A percentile compares a stretch with the other conserved stretches of the same genome.
Conservation (phyloP, 192 early-diverging fungal species). For the Hyaloraphidium curvatum region DNA sequence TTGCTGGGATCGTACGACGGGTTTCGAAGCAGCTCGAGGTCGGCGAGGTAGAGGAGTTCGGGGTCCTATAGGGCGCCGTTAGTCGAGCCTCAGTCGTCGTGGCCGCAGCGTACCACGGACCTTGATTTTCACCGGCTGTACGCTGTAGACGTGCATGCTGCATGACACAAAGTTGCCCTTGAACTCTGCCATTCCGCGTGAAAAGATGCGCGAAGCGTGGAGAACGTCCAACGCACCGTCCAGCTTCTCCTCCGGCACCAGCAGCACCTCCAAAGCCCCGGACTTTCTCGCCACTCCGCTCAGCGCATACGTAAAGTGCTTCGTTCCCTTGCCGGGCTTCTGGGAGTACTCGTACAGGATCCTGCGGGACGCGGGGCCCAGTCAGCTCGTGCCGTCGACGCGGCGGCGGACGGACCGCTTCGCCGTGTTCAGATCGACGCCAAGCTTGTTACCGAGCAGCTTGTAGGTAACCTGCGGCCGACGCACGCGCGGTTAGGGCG, state of each 20-base stretch:
- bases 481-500: no score
- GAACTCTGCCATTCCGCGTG: not conserved
- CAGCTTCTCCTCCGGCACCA: not conserved
- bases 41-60: no score
- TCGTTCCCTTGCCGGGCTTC: not conserved
- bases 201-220: not conserved
- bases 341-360: no score
- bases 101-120: no score
- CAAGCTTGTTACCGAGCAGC: not conserved
- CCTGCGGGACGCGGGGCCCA: no score
- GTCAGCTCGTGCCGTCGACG: no score
- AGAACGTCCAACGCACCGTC: not conserved
- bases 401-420: not conserved
- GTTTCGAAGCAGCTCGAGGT: no score
- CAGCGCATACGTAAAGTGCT: not conserved
- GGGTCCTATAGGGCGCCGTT: no score
- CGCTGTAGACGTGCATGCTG: not conserved
- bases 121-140: not conserved
- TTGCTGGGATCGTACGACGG: no score
- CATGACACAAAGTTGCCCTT: not conserved
- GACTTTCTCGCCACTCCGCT: not conserved
- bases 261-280: not conserved
- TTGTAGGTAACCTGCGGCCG: not conserved
- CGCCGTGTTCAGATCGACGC: not conserved
- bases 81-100: no score